phyloP scores from a whole-genome alignment of 2,329 filamentous ascomycete species.

The Dendrostoma leiphaemia region DNA sequence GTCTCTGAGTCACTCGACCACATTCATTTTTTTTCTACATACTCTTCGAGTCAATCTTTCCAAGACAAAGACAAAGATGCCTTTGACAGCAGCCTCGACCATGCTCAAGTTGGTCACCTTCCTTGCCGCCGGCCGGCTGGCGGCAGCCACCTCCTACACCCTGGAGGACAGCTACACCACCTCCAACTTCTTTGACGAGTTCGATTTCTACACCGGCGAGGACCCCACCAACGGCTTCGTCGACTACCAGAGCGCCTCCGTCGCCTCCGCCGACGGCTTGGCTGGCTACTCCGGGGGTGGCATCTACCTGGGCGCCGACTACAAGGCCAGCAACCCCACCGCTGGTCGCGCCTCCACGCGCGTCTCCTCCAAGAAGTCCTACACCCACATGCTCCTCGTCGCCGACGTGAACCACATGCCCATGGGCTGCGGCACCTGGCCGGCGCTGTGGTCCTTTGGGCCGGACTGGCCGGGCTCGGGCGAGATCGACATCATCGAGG shows the following conservation, averaged over 20 bases:
- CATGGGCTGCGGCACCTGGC: constrained; percentile 73
- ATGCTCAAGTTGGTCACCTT: constrained; percentile 17
- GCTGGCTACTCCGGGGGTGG: constrained; percentile 53
- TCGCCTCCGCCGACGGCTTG: constrained; percentile 56
- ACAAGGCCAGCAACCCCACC: constrained; percentile 50
- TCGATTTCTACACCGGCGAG: constrained; percentile 51
- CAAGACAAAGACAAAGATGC: constrained; percentile 8
- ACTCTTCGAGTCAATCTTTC: background rate
- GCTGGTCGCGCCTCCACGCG: constrained; percentile 69
- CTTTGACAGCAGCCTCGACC: constrained; percentile 21
- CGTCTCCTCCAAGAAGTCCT: constrained; percentile 63
- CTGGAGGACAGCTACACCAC: constrained; percentile 47
- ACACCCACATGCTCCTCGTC: constrained; percentile 68
- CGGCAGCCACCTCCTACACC: constrained; percentile 38
- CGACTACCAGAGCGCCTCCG: constrained; percentile 59
- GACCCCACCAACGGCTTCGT: constrained; percentile 79
- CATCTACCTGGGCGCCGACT: constrained; percentile 70
- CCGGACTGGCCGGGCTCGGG: constrained; percentile 67
- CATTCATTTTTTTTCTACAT: background rate
- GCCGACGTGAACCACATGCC: constrained; percentile 77
- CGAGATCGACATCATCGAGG: constrained; percentile 81
- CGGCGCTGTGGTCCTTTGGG: constrained; percentile 69
- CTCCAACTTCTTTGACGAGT: constrained; percentile 55
- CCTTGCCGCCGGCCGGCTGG: constrained; percentile 14
- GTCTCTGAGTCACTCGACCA: background rate